These are phyloP conservation scores for Centaurea solstitialis DNA, from an alignment of 129 eudicot species.

Conservation along the genomic window DNA sequence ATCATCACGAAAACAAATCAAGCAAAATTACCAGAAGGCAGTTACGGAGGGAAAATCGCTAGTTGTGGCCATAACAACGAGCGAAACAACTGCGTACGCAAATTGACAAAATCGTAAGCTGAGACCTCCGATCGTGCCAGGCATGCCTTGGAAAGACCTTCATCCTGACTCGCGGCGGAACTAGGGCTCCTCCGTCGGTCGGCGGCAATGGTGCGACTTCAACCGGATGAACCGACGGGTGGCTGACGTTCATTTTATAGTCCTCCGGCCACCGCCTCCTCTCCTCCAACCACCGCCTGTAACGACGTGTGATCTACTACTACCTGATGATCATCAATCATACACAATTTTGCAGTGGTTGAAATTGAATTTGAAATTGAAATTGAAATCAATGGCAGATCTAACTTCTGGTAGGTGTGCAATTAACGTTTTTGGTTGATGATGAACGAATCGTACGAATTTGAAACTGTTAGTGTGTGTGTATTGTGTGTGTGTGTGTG, in stretches of 20 bases:
- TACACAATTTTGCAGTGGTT: conserved; percentile 19
- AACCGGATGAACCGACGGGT: conserved; percentile 75
- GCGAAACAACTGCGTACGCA: conserved; percentile 63
- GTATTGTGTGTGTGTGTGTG: not conserved
- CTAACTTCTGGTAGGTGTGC: conserved; percentile 31
- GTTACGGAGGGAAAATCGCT: conserved; percentile 83
- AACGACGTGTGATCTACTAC: conserved; percentile 28
- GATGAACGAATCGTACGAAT: conserved; percentile 21
- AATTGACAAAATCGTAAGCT: conserved; percentile 62
- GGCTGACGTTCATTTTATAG: conserved; percentile 59
- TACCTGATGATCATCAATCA: conserved; percentile 27
- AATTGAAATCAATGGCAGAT: conserved; percentile 10
- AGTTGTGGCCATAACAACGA: conserved; percentile 75
- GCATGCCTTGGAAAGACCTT: conserved; percentile 84
- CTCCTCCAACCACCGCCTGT: conserved; percentile 25
- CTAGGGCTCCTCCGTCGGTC: conserved; percentile 54
- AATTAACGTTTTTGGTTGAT: conserved; percentile 9
- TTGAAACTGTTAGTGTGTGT: no score
- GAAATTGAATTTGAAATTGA: no score
- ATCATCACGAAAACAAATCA: not conserved
- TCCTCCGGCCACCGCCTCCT: not conserved
- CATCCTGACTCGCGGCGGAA: conserved; percentile 60
- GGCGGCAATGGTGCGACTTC: conserved; percentile 59
- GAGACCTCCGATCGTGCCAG: conserved; percentile 75
- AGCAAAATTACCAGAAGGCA: conserved; percentile 64